These are phyloP conservation scores for Fimicolochytrium jonesii DNA, from an alignment of 192 early-diverging fungal species.

Conservation along the genomic window DNA sequence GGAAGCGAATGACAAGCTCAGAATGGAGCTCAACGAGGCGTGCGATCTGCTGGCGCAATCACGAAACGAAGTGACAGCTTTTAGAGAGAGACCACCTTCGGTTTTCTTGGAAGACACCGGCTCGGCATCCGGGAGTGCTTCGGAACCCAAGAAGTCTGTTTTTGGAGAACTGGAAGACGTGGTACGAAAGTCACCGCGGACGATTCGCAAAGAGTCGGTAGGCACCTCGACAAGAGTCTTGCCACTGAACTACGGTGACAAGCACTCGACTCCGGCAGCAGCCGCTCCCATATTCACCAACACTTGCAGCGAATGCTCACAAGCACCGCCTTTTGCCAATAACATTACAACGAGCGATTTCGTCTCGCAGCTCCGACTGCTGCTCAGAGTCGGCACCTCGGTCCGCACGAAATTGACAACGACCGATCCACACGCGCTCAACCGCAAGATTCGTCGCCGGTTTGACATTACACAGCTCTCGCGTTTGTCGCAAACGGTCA, in stretches of 20 bases:
- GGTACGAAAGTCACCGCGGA: background rate
- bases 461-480: constrained; percentile 40
- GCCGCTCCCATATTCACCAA: no score
- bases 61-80: background rate
- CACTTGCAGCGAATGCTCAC: no score
- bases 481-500: constrained; percentile 29
- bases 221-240: no score
- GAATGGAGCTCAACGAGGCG: background rate
- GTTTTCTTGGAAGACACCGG: background rate
- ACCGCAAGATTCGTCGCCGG: constrained; percentile 31
- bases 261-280: no score
- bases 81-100: no score
- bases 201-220: background rate
- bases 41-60: background rate
- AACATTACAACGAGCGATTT: no score
- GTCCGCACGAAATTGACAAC: constrained; percentile 28
- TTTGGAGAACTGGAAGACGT: constrained; percentile 18
- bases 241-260: no score
- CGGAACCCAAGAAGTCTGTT: background rate
- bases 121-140: background rate
- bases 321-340: no score
- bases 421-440: constrained; percentile 34
- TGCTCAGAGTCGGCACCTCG: background rate
- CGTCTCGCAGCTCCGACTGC: constrained; percentile 3
- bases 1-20: background rate